Evolutionary conservation across 2,329 filamentous ascomycete species (phyloP).

Genomic region (Triangularia setosa): DNA sequence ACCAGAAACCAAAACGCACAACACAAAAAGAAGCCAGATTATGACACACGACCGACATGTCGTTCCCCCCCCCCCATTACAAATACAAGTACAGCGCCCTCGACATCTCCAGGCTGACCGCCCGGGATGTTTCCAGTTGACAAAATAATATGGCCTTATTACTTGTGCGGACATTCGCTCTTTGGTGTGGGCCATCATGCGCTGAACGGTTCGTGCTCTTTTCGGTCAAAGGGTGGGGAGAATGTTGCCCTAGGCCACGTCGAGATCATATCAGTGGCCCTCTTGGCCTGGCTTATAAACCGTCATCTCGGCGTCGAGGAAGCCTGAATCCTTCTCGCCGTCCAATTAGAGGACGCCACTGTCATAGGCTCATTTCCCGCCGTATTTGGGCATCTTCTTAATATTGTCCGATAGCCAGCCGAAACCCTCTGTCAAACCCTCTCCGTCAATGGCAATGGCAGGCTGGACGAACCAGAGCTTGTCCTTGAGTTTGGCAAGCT

Average conservation of each 20-base stretch:
- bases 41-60: not conserved
- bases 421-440: constrained; percentile 76
- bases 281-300: not conserved
- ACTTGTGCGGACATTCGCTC: not conserved
- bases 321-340: not conserved
- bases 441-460: constrained; percentile 76
- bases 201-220: not conserved
- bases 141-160: not conserved
- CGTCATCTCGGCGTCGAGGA: not conserved
- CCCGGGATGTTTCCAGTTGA: not conserved
- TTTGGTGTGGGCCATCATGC: not conserved
- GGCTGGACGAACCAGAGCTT: constrained; percentile 83
- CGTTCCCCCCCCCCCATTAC: not conserved
- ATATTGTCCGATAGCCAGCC: constrained; percentile 83
- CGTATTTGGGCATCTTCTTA: constrained; percentile 53
- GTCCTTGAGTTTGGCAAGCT: constrained; percentile 74
- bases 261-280: not conserved
- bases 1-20: not conserved
- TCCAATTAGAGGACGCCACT: not conserved
- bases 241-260: not conserved
- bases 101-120: not conserved
- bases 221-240: not conserved
- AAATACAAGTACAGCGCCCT: not conserved
- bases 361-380: constrained; percentile 16
- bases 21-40: not conserved